Percentiles rank a stretch among this genome's conserved stretches.
Evolutionary conservation across 176 grass and related monocot genomes (phyloP).

Genomic region (Dactylis glomerata): DNA sequence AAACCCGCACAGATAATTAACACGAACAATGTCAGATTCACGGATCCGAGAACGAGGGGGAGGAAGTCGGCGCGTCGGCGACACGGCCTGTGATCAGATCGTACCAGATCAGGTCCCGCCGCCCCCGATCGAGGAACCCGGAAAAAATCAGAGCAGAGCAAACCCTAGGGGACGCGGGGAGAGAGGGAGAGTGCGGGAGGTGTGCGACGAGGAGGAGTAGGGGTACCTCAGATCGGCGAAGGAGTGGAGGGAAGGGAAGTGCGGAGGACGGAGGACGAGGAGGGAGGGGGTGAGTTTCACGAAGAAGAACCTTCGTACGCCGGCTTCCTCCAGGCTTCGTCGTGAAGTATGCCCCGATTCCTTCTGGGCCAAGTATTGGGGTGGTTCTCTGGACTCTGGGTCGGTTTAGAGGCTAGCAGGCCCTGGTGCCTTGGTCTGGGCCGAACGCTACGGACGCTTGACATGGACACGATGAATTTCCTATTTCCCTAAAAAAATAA

Average conservation of each 20-base stretch:
- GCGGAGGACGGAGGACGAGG: background rate
- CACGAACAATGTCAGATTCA: background rate
- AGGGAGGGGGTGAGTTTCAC: background rate
- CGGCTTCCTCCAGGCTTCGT: background rate
- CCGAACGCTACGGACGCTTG: background rate
- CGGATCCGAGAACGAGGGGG: background rate
- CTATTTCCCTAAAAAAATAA: too few relatives aligned
- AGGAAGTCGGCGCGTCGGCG: background rate
- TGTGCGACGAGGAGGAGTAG: background rate
- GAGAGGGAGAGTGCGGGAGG: background rate
- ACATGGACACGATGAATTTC: background rate
- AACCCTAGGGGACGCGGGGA: background rate
- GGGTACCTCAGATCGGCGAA: slow-evolving; percentile 47
- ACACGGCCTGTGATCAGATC: background rate
- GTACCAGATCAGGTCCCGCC: background rate
- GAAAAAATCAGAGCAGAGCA: background rate
- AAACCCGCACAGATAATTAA: background rate
- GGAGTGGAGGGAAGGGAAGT: background rate
- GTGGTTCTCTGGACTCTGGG: background rate
- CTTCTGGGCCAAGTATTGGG: background rate
- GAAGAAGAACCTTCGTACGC: background rate
- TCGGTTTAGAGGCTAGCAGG: background rate
- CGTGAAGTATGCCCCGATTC: background rate
- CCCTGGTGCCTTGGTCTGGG: background rate
- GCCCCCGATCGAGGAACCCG: background rate